A percentile compares a stretch with the other conserved stretches of the same genome.
phyloP scores from a whole-genome alignment of 768 basidiomycete species.

The Amanita exitialis region DNA sequence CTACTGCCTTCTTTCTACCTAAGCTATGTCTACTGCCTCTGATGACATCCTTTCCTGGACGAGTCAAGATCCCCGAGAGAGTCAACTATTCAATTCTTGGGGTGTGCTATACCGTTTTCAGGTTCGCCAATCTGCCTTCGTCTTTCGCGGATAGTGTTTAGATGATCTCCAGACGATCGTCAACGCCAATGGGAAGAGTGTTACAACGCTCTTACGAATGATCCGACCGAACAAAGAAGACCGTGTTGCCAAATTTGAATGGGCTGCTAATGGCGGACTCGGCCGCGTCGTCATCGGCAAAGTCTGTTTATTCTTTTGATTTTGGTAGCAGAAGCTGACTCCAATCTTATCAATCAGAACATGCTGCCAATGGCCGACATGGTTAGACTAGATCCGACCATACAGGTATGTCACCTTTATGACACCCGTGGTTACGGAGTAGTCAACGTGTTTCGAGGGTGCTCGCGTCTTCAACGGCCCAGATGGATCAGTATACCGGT shows the following conservation, averaged over 20 bases:
- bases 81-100: slow-evolving; percentile 73
- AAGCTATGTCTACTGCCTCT: slow-evolving; percentile 13
- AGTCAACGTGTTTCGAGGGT: slow-evolving; percentile 27
- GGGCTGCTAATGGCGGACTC: slow-evolving; percentile 74
- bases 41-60: slow-evolving; percentile 82
- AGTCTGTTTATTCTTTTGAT: slow-evolving; percentile 27
- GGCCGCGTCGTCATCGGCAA: slow-evolving; percentile 83
- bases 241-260: slow-evolving; percentile 81
- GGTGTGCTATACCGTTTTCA: slow-evolving; percentile 77
- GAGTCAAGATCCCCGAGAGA: slow-evolving; percentile 77
- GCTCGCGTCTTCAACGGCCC: slow-evolving; percentile 71
- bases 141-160: slow-evolving; percentile 10
- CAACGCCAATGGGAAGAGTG: slow-evolving; percentile 50
- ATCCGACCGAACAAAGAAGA: slow-evolving; percentile 82
- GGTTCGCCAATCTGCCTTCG: slow-evolving; percentile 28
- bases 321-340: slow-evolving; percentile 17
- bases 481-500: slow-evolving; percentile 72
- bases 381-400: slow-evolving; percentile 55
- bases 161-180: slow-evolving; percentile 48
- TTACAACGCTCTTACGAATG: slow-evolving; percentile 73
- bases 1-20: slow-evolving; percentile 19
- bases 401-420: slow-evolving; percentile 36
- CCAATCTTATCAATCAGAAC: slow-evolving; percentile 36
- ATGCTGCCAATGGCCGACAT: slow-evolving; percentile 77
- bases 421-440: neutral